Evolutionary conservation across 129 eudicot species (phyloP), one percentile per base, ranked within the genome.

Genomic region (Lactuca saligna): DNA sequence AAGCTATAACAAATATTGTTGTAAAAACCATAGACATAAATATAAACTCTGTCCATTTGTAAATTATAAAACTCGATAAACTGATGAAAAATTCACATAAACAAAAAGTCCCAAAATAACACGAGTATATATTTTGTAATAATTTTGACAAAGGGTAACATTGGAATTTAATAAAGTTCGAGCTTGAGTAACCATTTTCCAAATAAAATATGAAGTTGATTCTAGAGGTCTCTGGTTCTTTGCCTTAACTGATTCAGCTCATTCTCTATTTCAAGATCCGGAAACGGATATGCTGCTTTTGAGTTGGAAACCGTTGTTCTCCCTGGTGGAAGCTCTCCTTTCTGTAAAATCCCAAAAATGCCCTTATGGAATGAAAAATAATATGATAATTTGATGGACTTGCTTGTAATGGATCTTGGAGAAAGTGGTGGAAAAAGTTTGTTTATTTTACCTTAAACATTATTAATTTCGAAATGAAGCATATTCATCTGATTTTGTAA

Each of bases 251-350:
- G 88, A 31, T 93, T 93, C 6, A 93, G 80, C 79, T 93, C 98
- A 20, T 76, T 81, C 77, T 93, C 98, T 38, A 93, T 81, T 54
- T 89, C 92, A 83, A 82, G 29, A 60, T 89, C 95, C 54, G 80
- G 82, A 80, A 82, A 89, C n/a, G 91, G 86, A 37, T 79, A 78
- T 12, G 84, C 79, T 9, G 92, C 66, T 73, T 68, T 86, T 63
- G 83, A 25, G 58, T 74, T 82, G 29, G 69, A 55, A 57, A 77
- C 75, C 1, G 84, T 41, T 12, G 93, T 73, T 76, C 95, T 86
- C 57, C 97, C 97, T 0, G 91, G 88, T 33, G 98, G 98, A 55
- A 93, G 97, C 12, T 93, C 97, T 69, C 97, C 97, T 75, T 87
- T 93, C 97, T 93, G 90, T 69, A 35, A 4, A 35, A 35, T 35